Evolutionary conservation across 2,329 filamentous ascomycete species (phyloP).

Genomic region (Bipolaris victoriae): DNA sequence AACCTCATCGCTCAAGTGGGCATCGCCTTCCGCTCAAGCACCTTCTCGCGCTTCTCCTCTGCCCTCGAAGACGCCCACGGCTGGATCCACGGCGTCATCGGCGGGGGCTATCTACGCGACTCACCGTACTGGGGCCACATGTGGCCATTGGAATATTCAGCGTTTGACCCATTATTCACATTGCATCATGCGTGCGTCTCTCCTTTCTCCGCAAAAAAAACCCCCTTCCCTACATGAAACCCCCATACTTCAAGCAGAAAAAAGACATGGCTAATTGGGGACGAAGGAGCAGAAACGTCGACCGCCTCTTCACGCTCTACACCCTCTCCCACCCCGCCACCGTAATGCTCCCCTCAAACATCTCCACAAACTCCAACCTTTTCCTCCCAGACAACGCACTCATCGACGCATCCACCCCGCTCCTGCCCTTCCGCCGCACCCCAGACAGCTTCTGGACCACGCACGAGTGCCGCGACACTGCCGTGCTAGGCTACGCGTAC

Average conservation of each 20-base stretch:
- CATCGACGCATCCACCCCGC: conserved; percentile 54
- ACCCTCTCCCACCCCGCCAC: conserved; percentile 72
- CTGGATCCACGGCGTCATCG: conserved; percentile 55
- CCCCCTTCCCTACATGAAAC: too few relatives aligned
- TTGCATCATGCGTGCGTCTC: conserved; percentile 49
- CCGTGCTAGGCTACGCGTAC: conserved; percentile 42
- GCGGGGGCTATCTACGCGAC: conserved; percentile 24
- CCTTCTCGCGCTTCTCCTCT: conserved; percentile 45
- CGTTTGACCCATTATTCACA: conserved; percentile 72
- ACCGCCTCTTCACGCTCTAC: conserved; percentile 71
- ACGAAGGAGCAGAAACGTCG: conserved; percentile 34
- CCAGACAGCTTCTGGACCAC: conserved; percentile 39
- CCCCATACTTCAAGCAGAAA: too few relatives aligned
- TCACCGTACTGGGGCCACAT: conserved; percentile 64
- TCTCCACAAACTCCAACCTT: conserved; percentile 25
- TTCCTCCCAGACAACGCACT: conserved; percentile 46
- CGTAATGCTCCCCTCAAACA: conserved; percentile 62
- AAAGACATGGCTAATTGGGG: too few relatives aligned
- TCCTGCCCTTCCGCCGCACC: conserved; percentile 51
- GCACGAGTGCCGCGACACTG: conserved; percentile 33
- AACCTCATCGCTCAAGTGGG: conserved; percentile 49
- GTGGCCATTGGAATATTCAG: conserved; percentile 72
- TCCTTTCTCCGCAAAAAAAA: background rate
- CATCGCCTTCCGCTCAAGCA: conserved; percentile 14
- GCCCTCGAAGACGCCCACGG: conserved; percentile 35